phyloP scores from a whole-genome alignment of 176 grass and related monocot genomes.

The Saccharum spontaneum region DNA sequence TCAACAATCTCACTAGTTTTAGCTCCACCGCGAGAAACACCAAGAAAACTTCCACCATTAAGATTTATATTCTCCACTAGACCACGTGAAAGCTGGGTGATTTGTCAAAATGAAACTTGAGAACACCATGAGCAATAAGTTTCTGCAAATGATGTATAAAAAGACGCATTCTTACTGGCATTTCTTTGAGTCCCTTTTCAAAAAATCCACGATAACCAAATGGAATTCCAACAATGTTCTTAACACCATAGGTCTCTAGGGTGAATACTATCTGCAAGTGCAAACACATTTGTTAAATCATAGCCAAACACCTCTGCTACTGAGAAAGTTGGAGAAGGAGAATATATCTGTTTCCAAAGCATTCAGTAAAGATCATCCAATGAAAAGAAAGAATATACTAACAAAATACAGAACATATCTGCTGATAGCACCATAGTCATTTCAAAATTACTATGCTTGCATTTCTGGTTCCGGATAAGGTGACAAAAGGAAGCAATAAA shows the following conservation, averaged over 20 bases:
- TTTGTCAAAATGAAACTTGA: conserved; percentile 12
- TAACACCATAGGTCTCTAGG: conserved; percentile 91
- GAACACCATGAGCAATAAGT: conserved; percentile 16
- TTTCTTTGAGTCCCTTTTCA: conserved; percentile 79
- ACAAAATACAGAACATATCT: not conserved
- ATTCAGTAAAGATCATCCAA: not conserved
- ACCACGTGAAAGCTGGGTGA: conserved; percentile 71
- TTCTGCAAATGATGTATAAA: not conserved
- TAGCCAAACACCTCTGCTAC: not conserved
- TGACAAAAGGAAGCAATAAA: not conserved
- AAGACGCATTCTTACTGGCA: conserved; percentile 55
- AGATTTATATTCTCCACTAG: conserved; percentile 98
- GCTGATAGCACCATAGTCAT: not conserved
- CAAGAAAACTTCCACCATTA: conserved; percentile 88
- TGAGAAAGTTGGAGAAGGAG: not conserved
- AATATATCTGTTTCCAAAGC: not conserved
- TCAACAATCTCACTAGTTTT: conserved; percentile 87
- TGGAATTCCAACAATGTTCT: conserved; percentile 89
- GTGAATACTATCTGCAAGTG: conserved; percentile 90
- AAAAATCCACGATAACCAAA: conserved; percentile 95
- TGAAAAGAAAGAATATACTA: conserved; percentile 7
- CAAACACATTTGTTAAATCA: not conserved
- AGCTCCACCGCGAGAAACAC: conserved; percentile 90
- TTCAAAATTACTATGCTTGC: not conserved
- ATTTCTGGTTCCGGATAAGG: conserved; percentile 11